phyloP scores from a whole-genome alignment of 768 basidiomycete genomes.

The Lactarius indigo region DNA sequence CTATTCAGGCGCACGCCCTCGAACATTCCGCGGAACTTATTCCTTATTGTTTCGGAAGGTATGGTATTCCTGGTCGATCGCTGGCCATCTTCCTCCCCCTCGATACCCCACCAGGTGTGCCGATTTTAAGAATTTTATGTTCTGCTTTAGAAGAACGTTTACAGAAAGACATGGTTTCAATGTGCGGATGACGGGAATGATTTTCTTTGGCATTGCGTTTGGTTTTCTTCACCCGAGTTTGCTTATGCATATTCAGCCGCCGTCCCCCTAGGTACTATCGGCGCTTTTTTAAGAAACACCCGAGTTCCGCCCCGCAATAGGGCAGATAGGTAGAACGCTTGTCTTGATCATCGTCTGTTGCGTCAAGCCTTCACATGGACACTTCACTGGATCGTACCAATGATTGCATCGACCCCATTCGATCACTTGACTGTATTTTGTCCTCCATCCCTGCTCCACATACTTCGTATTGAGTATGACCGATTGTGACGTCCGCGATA shows the following conservation, averaged over 20 bases:
- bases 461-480: background rate
- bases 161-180: background rate
- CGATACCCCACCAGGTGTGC: background rate
- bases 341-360: background rate
- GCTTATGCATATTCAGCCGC: no score
- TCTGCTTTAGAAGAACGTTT: background rate
- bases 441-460: background rate
- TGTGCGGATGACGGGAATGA: background rate
- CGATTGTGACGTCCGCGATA: background rate
- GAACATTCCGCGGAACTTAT: background rate
- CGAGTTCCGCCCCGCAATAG: background rate
- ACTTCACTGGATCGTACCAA: background rate
- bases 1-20: background rate
- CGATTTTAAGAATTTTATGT: background rate
- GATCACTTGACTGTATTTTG: background rate
- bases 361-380: background rate
- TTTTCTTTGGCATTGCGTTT: background rate
- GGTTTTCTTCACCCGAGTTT: background rate
- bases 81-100: no score
- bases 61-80: background rate
- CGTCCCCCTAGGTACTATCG: background rate
- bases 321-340: background rate
- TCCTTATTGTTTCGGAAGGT: background rate
- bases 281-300: background rate
- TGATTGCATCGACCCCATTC: background rate